Evolutionary conservation across 306 rosid species (phyloP).

Genomic region (Inga oerstediana): DNA sequence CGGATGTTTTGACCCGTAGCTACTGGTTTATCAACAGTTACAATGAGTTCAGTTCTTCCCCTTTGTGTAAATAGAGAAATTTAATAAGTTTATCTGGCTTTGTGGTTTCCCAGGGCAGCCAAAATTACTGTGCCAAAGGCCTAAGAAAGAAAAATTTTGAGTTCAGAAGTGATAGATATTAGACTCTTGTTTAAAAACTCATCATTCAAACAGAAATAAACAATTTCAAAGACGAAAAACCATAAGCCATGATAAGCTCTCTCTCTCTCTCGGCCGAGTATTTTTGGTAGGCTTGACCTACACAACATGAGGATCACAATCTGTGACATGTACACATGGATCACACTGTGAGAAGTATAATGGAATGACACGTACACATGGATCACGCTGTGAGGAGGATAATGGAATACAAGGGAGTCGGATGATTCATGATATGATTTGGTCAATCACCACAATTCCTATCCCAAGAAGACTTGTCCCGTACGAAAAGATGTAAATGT

Average conservation of each 20-base stretch:
- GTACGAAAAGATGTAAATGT: background rate
- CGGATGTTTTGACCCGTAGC: background rate
- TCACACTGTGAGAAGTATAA: background rate
- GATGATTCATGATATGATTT: background rate
- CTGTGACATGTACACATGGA: background rate
- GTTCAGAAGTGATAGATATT: background rate
- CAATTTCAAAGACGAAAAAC: background rate
- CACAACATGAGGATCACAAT: background rate
- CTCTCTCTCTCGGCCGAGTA: background rate
- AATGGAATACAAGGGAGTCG: background rate
- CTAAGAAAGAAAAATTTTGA: background rate
- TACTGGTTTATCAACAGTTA: background rate
- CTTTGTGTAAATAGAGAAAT: background rate
- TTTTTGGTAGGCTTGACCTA: background rate
- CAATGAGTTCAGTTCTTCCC: background rate
- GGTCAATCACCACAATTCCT: background rate
- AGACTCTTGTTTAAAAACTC: background rate
- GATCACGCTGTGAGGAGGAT: background rate
- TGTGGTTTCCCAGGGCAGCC: background rate
- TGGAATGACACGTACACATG: background rate
- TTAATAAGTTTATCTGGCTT: background rate
- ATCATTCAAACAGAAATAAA: background rate
- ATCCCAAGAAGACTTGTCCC: background rate
- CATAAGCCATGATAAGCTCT: background rate
- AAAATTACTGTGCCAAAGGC: background rate